Evolutionary conservation across 23 red algal species (phyloP), one percentile per base, ranked within the genome.

Genomic region (Gracilaria domingensis): DNA sequence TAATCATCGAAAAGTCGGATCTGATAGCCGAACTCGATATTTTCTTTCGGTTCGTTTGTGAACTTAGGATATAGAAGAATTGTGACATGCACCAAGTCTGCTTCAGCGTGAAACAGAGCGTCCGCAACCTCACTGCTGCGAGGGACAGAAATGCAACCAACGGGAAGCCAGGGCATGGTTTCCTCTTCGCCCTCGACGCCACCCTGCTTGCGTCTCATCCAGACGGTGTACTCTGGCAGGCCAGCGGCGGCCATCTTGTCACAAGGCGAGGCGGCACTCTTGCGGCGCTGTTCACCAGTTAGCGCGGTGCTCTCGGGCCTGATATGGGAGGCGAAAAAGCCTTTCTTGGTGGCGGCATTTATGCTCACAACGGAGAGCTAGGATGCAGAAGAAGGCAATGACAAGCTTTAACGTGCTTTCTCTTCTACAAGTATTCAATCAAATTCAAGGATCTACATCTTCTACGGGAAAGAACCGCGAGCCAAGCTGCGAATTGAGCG

Each of bases 201-300:
- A 30, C 69, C 86, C 72, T 75, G 37, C 71, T 80, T 79, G 47
- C 80, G 75, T 32, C 93, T 57, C 84, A 95, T 77, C 93, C 93
- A 95, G 9, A 95, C 71, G 11, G 80, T 91, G 77, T 95, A 95
- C 77, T 95, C 93, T 21, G 93, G 93, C 78, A 95, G 76, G 30
- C 93, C 93, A 48, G 93, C 66, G 16, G 64, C 59, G 51, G 81
- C 79, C 93, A 95, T 95, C 49, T 95, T 20, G 28, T 95, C 93
- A 55, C 86, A 95, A 74, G 75, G 86, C 21, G 44, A 40, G 29
- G 86, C 75, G 21, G 93, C 93, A 48, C 84, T 86, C 56, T 79
- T 75, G 6, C 90, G 79, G 3, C 90, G 90, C 16, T 60, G 53
- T 79, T 79, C 81, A 55, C 66, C 62, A 6, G 79, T 35, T 23